Evolutionary conservation across 805 yeast genomes (phyloP).

Genomic region (Schizosaccharomyces lindneri): DNA sequence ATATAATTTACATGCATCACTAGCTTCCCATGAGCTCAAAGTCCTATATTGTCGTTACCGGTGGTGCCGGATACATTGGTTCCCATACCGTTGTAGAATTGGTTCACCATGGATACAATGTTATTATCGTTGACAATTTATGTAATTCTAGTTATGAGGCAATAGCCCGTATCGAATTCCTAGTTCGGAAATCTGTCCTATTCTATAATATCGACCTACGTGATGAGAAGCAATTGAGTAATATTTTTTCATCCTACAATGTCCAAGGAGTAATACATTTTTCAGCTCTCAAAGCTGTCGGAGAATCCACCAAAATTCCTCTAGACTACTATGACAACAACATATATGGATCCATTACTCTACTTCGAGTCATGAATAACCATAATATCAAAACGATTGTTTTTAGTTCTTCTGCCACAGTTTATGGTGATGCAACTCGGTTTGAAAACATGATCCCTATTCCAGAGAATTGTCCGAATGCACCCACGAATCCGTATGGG

Average conservation of each 20-base stretch:
- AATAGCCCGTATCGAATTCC: constrained; percentile 32
- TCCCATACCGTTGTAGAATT: constrained; percentile 48
- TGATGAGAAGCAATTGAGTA: constrained; percentile 23
- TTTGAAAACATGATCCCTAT: constrained; percentile 41
- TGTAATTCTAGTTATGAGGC: constrained; percentile 44
- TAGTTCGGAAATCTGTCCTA: constrained; percentile 22
- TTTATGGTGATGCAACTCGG: constrained; percentile 58
- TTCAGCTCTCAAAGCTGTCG: constrained; percentile 68
- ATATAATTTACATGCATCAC: too few species aligned
- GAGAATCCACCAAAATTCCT: constrained; percentile 47
- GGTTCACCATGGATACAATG: constrained; percentile 35
- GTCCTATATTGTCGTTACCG: constrained; percentile 30
- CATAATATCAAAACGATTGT: constrained; percentile 29
- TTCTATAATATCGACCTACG: constrained; percentile 35
- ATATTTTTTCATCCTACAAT: constrained; percentile 24
- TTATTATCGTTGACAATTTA: constrained; percentile 49
- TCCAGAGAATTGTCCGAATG: constrained; percentile 53
- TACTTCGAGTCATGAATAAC: constrained; percentile 28
- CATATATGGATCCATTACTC: constrained; percentile 34
- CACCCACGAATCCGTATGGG: constrained; percentile 59
- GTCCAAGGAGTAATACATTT: constrained; percentile 46
- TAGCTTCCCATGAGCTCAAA: not conserved
- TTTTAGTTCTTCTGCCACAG: constrained; percentile 61
- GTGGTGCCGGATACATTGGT: constrained; percentile 75
- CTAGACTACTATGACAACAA: constrained; percentile 44